Evolutionary conservation across 768 basidiomycete species (phyloP).

Genomic region (Sporobolomyces pararoseus): DNA sequence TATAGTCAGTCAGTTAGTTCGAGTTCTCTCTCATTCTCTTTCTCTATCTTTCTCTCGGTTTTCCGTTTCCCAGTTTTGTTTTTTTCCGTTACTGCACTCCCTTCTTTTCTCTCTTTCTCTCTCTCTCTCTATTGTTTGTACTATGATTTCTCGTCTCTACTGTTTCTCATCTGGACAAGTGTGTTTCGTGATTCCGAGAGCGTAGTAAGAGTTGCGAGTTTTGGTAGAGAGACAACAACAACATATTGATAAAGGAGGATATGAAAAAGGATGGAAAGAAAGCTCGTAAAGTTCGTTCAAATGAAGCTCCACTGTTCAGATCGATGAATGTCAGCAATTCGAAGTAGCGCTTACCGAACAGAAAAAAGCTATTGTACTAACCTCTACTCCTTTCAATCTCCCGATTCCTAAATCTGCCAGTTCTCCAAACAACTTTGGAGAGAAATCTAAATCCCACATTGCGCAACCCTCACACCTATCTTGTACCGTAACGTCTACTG

Average conservation of each 20-base stretch:
- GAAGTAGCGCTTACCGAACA: no score
- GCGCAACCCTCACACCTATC: constrained; percentile 16
- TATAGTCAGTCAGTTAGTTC: no score
- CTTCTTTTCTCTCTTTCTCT: no score
- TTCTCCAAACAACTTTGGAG: not conserved
- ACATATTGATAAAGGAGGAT: not conserved
- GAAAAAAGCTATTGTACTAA: not conserved
- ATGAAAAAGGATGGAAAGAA: no score
- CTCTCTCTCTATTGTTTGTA: not conserved
- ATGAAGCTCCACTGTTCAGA: constrained; percentile 2
- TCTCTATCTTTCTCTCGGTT: not conserved
- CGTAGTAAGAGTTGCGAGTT: no score
- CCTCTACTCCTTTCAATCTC: constrained; percentile 13
- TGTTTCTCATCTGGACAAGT: no score
- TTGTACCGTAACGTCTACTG: constrained; percentile 18
- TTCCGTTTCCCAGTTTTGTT: not conserved
- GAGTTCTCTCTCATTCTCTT: not conserved
- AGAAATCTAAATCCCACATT: constrained; percentile 1
- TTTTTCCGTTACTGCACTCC: no score
- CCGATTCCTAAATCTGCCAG: constrained; percentile 5
- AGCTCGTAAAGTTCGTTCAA: no score
- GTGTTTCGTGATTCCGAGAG: no score
- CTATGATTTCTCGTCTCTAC: not conserved
- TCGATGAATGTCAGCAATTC: not conserved
- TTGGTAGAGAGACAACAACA: not conserved